Percentiles rank a stretch among this genome's conserved stretches.
Conservation (phyloP, 768 basidiomycete genomes). For the Mycena filopes region DNA sequence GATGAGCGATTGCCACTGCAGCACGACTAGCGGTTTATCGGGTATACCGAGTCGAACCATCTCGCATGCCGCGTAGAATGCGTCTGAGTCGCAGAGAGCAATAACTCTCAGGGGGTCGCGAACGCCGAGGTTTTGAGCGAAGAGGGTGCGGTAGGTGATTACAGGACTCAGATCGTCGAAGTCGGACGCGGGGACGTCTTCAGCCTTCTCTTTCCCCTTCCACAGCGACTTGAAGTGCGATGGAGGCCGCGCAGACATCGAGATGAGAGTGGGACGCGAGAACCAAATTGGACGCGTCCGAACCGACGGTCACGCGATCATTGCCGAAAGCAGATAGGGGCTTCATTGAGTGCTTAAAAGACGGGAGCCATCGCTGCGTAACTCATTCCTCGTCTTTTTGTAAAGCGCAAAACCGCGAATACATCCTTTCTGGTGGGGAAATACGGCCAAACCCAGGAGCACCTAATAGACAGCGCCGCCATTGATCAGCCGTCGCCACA, state of each 20-base stretch:
- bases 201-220: conserved; percentile 69
- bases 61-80: conserved; percentile 89
- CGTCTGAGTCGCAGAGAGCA: conserved; percentile 92
- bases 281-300: background rate
- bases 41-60: conserved; percentile 79
- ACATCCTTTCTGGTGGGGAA: too few species aligned
- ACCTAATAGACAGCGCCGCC: too few species aligned
- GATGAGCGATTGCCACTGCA: conserved; percentile 90
- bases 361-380: too few species aligned
- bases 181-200: conserved; percentile 44
- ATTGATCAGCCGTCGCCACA: too few species aligned
- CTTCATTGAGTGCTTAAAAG: too few species aligned
- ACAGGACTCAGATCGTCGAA: conserved; percentile 71
- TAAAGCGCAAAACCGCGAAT: too few species aligned
- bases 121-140: conserved; percentile 73
- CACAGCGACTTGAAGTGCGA: conserved; percentile 39
- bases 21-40: conserved; percentile 78
- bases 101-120: conserved; percentile 85
- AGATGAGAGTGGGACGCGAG: background rate
- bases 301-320: background rate
- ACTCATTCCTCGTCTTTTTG: too few species aligned
- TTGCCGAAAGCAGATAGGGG: too few species aligned
- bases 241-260: conserved; percentile 6
- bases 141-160: conserved; percentile 85
- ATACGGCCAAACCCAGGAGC: too few species aligned